Evolutionary conservation across 768 basidiomycete species (phyloP), one percentile per base, ranked within the genome.

Genomic region (Lenzites betulinus): DNA sequence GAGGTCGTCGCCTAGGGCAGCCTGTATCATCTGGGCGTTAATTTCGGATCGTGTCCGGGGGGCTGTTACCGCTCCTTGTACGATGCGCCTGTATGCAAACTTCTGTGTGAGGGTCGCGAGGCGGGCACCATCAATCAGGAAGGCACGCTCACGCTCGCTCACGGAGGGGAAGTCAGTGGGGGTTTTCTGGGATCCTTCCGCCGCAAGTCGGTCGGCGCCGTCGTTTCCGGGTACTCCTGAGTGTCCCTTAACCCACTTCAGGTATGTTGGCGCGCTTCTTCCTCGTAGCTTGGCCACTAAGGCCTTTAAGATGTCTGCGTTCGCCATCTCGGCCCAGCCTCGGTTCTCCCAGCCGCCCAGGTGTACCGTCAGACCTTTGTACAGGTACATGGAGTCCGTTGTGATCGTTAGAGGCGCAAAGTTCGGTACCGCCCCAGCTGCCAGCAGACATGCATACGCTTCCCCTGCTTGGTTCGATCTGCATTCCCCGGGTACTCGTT

Each of bases 271-370:
- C 6, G 41, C 41, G 41, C 41, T 42, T 16, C 41, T 13, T 6
- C 11, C 41, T 18, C 41, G 41, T 5, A 42, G 41, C n/a, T 6
- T 20, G 11, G 41, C 41, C 6, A 20, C 41, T 5, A 18, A 8
- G 5, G 7, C 41, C n/a, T 42, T 8, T 13, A 42, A 7, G 5
- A 42, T 13, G 41, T 42, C 7, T 18, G 7, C 47, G 35, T 76
- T 74, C 3, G 20, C 15, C 0, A 65, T 51, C 0, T 46, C 55
- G 0, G 67, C 66, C 67, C 66, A 77, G 0, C 75, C 26, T 49
- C 28, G 28, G 25, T 25, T 12, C 30, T 30, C 47, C 47, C 25
- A 49, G 47, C 16, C n/a, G 9, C 5, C n/a, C n/a, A 42, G 41
- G 41, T 42, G 7, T 18, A 5, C n/a, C n/a, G 41, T 42, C 6